phyloP scores from a whole-genome alignment of 495 filamentous ascomycete genomes.

The Penicillium diatomitis region DNA sequence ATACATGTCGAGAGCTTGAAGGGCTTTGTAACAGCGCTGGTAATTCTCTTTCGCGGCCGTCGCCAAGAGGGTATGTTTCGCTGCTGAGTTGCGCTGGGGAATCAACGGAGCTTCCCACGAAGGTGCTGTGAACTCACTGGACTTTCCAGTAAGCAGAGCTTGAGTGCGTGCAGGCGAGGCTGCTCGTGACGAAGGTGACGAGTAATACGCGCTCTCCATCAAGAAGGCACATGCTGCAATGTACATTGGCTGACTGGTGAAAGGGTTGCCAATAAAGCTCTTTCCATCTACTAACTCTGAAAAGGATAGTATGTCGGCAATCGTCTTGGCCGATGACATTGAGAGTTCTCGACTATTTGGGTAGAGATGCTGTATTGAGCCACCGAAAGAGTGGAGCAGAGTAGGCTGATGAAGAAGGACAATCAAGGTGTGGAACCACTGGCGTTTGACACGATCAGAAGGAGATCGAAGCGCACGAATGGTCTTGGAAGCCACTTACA shows the following conservation, averaged over 20 bases:
- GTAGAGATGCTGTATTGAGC: conserved; percentile 57
- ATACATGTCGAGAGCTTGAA: conserved; percentile 66
- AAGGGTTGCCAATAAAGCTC: conserved; percentile 76
- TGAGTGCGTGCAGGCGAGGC: conserved; percentile 20
- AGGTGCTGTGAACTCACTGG: conserved; percentile 35
- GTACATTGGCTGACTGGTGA: conserved; percentile 83
- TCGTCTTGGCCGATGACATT: conserved; percentile 83
- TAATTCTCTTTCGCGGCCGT: conserved; percentile 72
- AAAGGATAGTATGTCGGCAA: conserved; percentile 74
- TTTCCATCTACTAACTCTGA: conserved; percentile 70
- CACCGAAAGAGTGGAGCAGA: conserved; percentile 66
- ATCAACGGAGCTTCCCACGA: conserved; percentile 24
- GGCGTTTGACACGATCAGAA: not conserved
- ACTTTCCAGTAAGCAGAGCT: conserved; percentile 28
- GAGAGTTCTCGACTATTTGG: conserved; percentile 71
- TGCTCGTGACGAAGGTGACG: conserved; percentile 26
- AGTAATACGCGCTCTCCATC: conserved; percentile 59
- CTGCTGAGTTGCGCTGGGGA: conserved; percentile 39
- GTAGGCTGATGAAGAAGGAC: conserved; percentile 78
- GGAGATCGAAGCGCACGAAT: not conserved
- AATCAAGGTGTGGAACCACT: conserved; percentile 81
- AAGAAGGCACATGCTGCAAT: conserved; percentile 82
- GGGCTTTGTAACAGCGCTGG: conserved; percentile 68
- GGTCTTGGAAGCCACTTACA: conserved; percentile 8
- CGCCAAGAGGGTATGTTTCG: conserved; percentile 64